phyloP scores from a whole-genome alignment of 176 grass and related monocot genomes.

The Oryza glaberrima region DNA sequence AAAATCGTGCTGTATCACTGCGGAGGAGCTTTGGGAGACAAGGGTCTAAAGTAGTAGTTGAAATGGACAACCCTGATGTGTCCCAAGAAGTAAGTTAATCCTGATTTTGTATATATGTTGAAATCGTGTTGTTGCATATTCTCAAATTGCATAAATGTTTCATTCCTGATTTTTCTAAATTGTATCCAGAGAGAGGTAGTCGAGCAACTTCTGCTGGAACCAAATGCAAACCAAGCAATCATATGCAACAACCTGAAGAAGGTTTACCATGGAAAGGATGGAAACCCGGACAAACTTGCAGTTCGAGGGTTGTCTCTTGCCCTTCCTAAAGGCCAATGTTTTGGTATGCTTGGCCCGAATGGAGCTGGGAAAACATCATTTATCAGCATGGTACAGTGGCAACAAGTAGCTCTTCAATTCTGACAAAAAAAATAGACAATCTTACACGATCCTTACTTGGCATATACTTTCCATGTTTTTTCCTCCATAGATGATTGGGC shows the following conservation, averaged over 20 bases:
- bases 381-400: conserved; percentile 83
- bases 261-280: conserved; percentile 84
- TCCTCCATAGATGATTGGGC: conserved; percentile 77
- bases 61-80: conserved; percentile 68
- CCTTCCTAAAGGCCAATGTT: conserved; percentile 87
- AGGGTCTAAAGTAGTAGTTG: conserved; percentile 67
- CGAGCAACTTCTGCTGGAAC: conserved; percentile 63
- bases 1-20: conserved; percentile 42
- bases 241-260: conserved; percentile 80
- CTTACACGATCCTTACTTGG: background rate
- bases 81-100: conserved; percentile 69
- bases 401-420: conserved; percentile 2
- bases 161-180: conserved; percentile 29
- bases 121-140: background rate
- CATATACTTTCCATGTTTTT: conserved; percentile 10
- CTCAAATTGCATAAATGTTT: background rate
- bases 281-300: conserved; percentile 87
- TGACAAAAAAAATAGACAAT: background rate
- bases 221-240: conserved; percentile 57
- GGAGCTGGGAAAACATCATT: conserved; percentile 97
- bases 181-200: conserved; percentile 72
- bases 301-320: conserved; percentile 91
- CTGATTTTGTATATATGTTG: conserved; percentile 3
- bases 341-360: conserved; percentile 96
- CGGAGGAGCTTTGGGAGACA: conserved; percentile 50